Conservation (phyloP, 495 filamentous ascomycete species). For the Cercophora newfieldiana region DNA sequence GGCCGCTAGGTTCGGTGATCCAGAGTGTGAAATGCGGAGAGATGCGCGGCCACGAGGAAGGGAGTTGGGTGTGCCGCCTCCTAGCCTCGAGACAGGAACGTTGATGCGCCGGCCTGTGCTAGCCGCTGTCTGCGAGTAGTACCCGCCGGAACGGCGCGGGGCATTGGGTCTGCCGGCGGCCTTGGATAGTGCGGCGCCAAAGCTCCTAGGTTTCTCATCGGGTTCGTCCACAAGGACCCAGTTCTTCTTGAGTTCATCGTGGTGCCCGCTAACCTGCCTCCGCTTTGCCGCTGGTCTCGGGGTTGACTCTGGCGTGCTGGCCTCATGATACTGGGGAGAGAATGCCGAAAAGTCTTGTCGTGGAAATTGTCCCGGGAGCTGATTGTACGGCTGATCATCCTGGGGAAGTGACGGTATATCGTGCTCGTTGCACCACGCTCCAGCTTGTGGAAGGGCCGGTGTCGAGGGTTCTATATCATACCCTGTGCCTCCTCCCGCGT, state of each 20-base stretch:
- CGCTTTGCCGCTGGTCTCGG: constrained; percentile 51
- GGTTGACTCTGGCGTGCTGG: constrained; percentile 43
- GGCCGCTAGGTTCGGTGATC: constrained; percentile 38
- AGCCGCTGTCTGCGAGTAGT: constrained; percentile 23
- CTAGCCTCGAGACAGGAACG: constrained; percentile 40
- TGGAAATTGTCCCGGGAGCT: constrained; percentile 18
- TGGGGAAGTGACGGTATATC: constrained; percentile 29
- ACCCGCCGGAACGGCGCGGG: constrained; percentile 13
- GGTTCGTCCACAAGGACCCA: constrained; percentile 72
- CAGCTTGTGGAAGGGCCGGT: constrained; percentile 25
- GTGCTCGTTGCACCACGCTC: constrained; percentile 32
- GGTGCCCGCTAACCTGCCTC: constrained; percentile 48
- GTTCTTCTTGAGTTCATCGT: constrained; percentile 59
- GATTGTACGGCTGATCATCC: constrained; percentile 22
- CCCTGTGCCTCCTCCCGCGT: constrained; percentile 75
- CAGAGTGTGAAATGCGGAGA: constrained; percentile 46
- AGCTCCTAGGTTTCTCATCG: constrained; percentile 26
- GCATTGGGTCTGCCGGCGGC: constrained; percentile 12
- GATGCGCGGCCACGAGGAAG: constrained; percentile 29
- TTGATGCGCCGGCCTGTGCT: constrained; percentile 38
- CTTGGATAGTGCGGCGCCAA: constrained; percentile 22
- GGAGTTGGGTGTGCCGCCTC: constrained; percentile 22
- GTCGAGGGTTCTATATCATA: constrained; percentile 49
- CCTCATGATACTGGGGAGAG: constrained; percentile 30
- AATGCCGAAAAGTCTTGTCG: constrained; percentile 21